Percentiles rank a stretch among this genome's conserved stretches.
phyloP scores from a whole-genome alignment of 352 stramenopile genomes.

The Pythium myriotylum region DNA sequence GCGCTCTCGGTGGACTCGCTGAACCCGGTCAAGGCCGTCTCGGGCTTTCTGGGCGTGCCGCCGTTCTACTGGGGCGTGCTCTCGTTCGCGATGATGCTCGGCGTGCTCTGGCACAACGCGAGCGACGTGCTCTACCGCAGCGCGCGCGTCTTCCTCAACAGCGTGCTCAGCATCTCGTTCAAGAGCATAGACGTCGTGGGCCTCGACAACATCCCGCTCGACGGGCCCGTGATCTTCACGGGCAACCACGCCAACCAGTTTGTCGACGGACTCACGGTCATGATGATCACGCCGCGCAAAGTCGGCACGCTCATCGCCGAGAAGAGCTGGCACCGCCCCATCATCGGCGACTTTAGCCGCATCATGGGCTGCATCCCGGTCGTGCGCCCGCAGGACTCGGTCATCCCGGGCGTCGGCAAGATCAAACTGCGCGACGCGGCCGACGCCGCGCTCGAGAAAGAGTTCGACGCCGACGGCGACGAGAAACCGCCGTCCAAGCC shows the following conservation, averaged over 20 bases:
- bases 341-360: constrained; percentile 95
- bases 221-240: constrained; percentile 97
- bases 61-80: constrained; percentile 74
- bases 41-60: constrained; percentile 65
- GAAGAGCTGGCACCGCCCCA: constrained; percentile 93
- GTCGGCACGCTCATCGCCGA: constrained; percentile 98
- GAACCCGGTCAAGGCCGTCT: constrained; percentile 87
- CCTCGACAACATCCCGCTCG: constrained; percentile 94
- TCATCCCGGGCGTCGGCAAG: constrained; percentile 67
- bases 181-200: constrained; percentile 97
- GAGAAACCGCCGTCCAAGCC: constrained; percentile 7
- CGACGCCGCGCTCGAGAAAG: constrained; percentile 26
- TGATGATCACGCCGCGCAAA: constrained; percentile 94
- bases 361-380: constrained; percentile 97
- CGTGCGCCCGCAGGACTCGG: constrained; percentile 94
- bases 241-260: constrained; percentile 99
- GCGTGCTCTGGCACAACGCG: constrained; percentile 74
- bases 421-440: constrained; percentile 54
- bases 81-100: constrained; percentile 65
- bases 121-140: constrained; percentile 81
- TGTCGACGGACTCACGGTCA: constrained; percentile 96
- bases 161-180: constrained; percentile 98
- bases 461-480: constrained; percentile 19
- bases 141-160: constrained; percentile 95
- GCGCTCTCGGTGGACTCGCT: constrained; percentile 85